phyloP scores from a whole-genome alignment of 1,139 yeast species.

The Yamadazyma atmosphaerica region DNA sequence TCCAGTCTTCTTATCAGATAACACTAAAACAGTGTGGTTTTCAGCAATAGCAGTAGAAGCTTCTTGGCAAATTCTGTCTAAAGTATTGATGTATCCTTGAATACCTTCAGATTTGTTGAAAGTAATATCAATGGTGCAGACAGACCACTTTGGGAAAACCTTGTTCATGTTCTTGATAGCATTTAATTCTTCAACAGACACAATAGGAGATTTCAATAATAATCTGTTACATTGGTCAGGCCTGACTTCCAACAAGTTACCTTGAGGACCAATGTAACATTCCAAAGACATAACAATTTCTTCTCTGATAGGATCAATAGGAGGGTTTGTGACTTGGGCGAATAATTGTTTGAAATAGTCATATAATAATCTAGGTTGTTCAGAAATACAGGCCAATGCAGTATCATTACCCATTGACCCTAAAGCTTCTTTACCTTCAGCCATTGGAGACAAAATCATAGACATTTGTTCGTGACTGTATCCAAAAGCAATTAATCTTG shows the following conservation, averaged over 20 bases:
- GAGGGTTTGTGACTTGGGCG: conserved; percentile 98
- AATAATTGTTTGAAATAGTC: conserved; percentile 95
- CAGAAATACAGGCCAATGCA: conserved; percentile 93
- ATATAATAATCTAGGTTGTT: conserved; percentile 85
- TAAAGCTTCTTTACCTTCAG: conserved; percentile 89
- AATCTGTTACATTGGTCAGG: conserved; percentile 90
- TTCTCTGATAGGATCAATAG: conserved; percentile 97
- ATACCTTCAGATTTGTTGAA: conserved; percentile 81
- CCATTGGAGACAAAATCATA: conserved; percentile 90
- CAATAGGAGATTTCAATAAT: conserved; percentile 77
- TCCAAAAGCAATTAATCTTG: conserved; percentile 83
- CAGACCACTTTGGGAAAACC: conserved; percentile 86
- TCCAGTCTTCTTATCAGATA: conserved; percentile 68
- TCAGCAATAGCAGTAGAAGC: conserved; percentile 85
- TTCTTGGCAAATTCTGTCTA: conserved; percentile 84
- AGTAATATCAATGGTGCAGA: conserved; percentile 83
- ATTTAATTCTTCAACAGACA: conserved; percentile 68
- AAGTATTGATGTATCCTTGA: conserved; percentile 78
- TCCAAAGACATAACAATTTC: conserved; percentile 95
- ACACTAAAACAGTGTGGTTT: conserved; percentile 69
- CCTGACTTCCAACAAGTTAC: conserved; percentile 89
- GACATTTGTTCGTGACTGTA: conserved; percentile 91
- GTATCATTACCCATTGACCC: conserved; percentile 99
- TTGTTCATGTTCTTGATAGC: conserved; percentile 72
- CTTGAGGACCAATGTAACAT: conserved; percentile 97